phyloP scores from a whole-genome alignment of 2,329 filamentous ascomycete species.

The Verticillium klebahnii region DNA sequence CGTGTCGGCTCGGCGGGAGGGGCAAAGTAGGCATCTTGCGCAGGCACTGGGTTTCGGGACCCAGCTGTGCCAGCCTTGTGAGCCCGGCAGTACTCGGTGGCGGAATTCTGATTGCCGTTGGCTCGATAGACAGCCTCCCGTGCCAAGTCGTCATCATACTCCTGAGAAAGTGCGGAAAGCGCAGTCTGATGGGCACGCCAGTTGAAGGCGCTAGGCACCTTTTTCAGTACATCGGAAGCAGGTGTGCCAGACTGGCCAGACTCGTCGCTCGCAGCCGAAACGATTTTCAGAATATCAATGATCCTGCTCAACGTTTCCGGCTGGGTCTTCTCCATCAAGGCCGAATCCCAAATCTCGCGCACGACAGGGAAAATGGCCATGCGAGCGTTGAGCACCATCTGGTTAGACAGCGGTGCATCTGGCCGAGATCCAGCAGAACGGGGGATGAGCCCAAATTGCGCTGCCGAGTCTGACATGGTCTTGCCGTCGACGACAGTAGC shows the following conservation, averaged over 20 bases:
- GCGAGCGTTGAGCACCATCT: constrained; percentile 83
- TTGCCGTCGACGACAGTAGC: constrained; percentile 71
- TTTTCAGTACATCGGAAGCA: constrained; percentile 37
- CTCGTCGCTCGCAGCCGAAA: constrained; percentile 76
- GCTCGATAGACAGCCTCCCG: constrained; percentile 80
- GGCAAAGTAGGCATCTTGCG: constrained; percentile 45
- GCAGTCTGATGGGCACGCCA: constrained; percentile 29
- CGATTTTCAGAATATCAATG: constrained; percentile 76
- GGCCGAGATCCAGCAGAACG: constrained; percentile 36
- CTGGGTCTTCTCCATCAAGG: constrained; percentile 75
- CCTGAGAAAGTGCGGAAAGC: constrained; percentile 21
- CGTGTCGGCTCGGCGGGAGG: constrained; percentile 17
- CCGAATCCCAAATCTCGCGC: constrained; percentile 77
- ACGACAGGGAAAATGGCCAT: constrained; percentile 74
- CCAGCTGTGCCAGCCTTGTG: constrained; percentile 54
- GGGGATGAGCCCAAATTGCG: constrained; percentile 40
- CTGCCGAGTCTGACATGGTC: constrained; percentile 71
- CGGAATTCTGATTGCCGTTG: constrained; percentile 56
- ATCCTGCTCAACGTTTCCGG: constrained; percentile 72
- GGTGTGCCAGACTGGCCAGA: constrained; percentile 32
- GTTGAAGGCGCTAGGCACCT: constrained; percentile 37
- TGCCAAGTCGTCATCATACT: constrained; percentile 53
- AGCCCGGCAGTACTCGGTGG: constrained; percentile 71
- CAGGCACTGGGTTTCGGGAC: constrained; percentile 62
- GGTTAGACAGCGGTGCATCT: constrained; percentile 47